Evolutionary conservation across 225 moss, liverwort and hornwort species (phyloP).

Genomic region (Straminergon stramineum): DNA sequence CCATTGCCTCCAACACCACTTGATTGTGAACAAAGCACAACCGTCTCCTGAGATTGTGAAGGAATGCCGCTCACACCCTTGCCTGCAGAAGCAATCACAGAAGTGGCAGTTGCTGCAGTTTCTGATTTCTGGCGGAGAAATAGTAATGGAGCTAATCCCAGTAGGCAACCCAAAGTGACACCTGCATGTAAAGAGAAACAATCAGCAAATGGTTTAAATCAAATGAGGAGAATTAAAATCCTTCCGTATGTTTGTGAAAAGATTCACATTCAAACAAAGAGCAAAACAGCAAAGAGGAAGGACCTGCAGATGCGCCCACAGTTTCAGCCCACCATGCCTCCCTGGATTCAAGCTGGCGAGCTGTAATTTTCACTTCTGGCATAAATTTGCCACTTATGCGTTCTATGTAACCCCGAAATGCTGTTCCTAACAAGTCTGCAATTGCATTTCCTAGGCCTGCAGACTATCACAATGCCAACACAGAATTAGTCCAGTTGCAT

Average conservation of each 20-base stretch:
- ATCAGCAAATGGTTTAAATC: neutral
- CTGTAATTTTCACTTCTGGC: slow-evolving; percentile 52
- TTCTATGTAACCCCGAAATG: slow-evolving; percentile 65
- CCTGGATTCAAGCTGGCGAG: slow-evolving; percentile 46
- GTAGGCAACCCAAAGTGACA: slow-evolving; percentile 55
- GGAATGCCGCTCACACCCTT: neutral
- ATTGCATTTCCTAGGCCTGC: slow-evolving; percentile 67
- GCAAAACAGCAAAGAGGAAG: neutral
- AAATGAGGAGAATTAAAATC: neutral
- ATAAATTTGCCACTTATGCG: slow-evolving; percentile 34
- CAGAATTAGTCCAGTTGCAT: neutral
- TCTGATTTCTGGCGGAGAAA: slow-evolving; percentile 15
- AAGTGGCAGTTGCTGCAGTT: neutral
- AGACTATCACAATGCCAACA: slow-evolving; percentile 23
- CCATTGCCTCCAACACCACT: neutral
- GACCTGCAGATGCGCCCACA: slow-evolving; percentile 53
- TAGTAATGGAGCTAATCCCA: slow-evolving; percentile 49
- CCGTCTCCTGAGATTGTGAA: neutral
- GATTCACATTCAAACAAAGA: neutral
- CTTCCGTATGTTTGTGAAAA: neutral
- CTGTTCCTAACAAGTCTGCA: slow-evolving; percentile 62
- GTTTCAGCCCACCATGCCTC: slow-evolving; percentile 83
- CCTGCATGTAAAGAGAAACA: slow-evolving; percentile 14
- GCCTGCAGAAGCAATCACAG: slow-evolving; percentile 14
- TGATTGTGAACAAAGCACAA: slow-evolving; percentile 5